Evolutionary conservation across 1,284 basidiomycete species (phyloP).

Genomic region (Retiboletus flavoniger): DNA sequence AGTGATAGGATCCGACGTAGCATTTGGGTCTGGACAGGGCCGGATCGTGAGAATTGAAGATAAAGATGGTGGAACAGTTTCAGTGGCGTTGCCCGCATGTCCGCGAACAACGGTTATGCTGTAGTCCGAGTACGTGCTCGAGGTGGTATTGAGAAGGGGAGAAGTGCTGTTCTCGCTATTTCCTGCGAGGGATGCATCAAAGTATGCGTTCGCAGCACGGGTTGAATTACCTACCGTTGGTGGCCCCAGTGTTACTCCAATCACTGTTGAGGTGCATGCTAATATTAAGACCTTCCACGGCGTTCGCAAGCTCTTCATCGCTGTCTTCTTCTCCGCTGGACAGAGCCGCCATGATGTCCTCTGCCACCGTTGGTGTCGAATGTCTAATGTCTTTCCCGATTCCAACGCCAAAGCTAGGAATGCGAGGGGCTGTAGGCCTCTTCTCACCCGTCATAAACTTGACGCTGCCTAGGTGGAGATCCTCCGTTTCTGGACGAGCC

Average conservation of each 20-base stretch:
- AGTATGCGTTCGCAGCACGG: conserved; percentile 9
- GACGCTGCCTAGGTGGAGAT: conserved; percentile 83
- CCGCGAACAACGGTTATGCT: conserved; percentile 65
- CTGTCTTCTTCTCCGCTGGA: conserved; percentile 49
- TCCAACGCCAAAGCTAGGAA: conserved; percentile 84
- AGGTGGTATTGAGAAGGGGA: conserved; percentile 54
- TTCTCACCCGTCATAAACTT: conserved; percentile 70
- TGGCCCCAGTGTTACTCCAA: conserved; percentile 42
- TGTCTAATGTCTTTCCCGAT: conserved; percentile 58
- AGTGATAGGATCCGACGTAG: conserved; percentile 36
- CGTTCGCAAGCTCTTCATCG: conserved; percentile 69
- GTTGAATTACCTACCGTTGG: conserved; percentile 35
- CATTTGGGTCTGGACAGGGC: conserved; percentile 51
- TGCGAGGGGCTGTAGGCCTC: conserved; percentile 63
- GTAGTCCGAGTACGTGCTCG: conserved; percentile 55
- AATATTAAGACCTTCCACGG: conserved; percentile 54
- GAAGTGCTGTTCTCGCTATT: conserved; percentile 45
- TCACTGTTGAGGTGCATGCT: conserved; percentile 51
- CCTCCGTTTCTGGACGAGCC: conserved; percentile 61
- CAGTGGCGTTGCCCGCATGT: conserved; percentile 39
- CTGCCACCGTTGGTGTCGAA: conserved; percentile 18
- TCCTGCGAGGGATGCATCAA: conserved; percentile 30
- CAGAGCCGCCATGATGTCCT: conserved; percentile 28
- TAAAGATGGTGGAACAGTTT: conserved; percentile 52
- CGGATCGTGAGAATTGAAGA: conserved; percentile 75